phyloP scores from a whole-genome alignment of 306 rosid genomes.

The Glycyrrhiza uralensis region DNA sequence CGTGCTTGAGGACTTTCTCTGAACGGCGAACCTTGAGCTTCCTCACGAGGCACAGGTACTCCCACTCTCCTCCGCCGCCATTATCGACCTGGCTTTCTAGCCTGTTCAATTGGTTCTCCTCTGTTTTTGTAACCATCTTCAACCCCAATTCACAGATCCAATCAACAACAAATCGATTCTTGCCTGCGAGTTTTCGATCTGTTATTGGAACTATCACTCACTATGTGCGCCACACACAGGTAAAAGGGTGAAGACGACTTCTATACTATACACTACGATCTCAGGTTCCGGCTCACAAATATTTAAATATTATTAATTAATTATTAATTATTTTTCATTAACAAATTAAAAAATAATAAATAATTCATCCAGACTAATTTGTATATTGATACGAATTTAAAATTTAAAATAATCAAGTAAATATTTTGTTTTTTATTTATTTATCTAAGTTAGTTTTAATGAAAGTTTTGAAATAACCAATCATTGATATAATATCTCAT shows the following conservation, averaged over 20 bases:
- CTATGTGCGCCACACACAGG: neutral
- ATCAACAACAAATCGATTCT: slow-evolving; percentile 12
- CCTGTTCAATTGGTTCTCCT: slow-evolving; percentile 64
- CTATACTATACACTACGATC: neutral
- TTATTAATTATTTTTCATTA: no score
- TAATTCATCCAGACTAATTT: no score
- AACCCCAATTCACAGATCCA: slow-evolving; percentile 38
- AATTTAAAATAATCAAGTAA: no score
- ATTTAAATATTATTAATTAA: no score
- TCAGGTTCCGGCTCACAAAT: no score
- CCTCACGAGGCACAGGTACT: slow-evolving; percentile 69
- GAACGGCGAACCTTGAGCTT: slow-evolving; percentile 93
- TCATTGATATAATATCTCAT: neutral
- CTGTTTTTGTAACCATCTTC: slow-evolving; percentile 82
- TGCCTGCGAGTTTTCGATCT: neutral
- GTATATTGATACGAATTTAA: no score
- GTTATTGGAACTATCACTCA: slow-evolving; percentile 1
- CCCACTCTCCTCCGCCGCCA: slow-evolving; percentile 99
- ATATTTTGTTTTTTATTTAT: no score
- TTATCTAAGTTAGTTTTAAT: no score
- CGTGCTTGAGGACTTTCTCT: slow-evolving; percentile 75
- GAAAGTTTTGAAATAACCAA: no score
- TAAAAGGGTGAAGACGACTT: neutral
- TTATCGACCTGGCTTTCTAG: slow-evolving; percentile 94
- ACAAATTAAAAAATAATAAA: no score